Evolutionary conservation across 805 yeast genomes (phyloP), one percentile per base, ranked within the genome.

Genomic region (Hanseniaspora meyeri): DNA sequence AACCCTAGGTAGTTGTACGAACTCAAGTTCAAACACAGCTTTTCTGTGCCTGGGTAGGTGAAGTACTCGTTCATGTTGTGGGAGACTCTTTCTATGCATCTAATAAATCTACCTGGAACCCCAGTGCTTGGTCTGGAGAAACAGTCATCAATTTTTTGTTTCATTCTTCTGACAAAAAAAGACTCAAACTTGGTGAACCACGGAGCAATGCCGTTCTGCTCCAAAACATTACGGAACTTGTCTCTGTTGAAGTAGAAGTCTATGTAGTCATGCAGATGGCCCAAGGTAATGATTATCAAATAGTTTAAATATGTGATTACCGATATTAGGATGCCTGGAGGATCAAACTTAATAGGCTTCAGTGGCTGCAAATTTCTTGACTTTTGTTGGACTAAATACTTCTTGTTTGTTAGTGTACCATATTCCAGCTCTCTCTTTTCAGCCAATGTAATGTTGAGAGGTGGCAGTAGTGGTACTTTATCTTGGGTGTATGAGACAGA

Each of bases 101-200:
- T 79, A 63, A 91, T 82, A 65, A 75, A 83, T 68, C 99, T 81
- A 31, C 99, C 99, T 1, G 99, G 97, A 20, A 91, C 97, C 52
- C 97, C 97, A 59, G 86, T 85, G n/a, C 95, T 87, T 45, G 96
- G 96, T 67, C 96, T 81, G 1, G 95, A 87, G 69, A 93, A 93
- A 70, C 96, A 88, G 71, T 91, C 97, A 67, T 87, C 95, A 58
- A 93, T 79, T 70, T 96, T 85, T 62, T 78, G 79, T 68, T 93
- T 90, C 75, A 93, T 78, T 64, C 97, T 82, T 64, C 99, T 83
- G 45, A 90, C 84, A 69, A 90, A 93, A 68, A 93, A 95, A 60
- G 87, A 81, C 70, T 93, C 99, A 67, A 91, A 89, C 49, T 89
- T 91, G 29, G 93, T 85, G 64, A 85, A 86, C 85, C 96, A 85